A percentile compares a stretch with the other conserved stretches of the same genome.
phyloP scores from a whole-genome alignment of 495 filamentous ascomycete species.

The Penicillium malachiteum region DNA sequence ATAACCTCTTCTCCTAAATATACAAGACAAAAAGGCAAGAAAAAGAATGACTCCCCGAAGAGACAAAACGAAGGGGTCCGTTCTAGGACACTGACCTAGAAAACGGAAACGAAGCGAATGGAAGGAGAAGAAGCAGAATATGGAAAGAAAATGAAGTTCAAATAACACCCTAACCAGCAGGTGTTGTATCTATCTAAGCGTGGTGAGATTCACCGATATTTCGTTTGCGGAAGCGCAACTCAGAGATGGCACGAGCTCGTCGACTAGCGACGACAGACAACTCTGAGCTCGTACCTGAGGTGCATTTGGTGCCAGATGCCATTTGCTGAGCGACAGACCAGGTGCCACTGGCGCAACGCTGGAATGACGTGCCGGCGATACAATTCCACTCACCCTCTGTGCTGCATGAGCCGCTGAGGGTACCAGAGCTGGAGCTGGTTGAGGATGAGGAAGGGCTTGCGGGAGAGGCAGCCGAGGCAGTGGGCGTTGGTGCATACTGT shows the following conservation, averaged over 20 bases:
- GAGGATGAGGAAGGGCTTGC: slow-evolving; percentile 16
- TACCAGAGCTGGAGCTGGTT: slow-evolving; percentile 17
- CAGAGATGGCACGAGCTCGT: slow-evolving; percentile 30
- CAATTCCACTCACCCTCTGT: slow-evolving; percentile 61
- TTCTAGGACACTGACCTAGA: slow-evolving; percentile 5
- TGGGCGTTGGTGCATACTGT: slow-evolving; percentile 10
- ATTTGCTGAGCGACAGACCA: slow-evolving; percentile 56
- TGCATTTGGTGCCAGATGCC: slow-evolving; percentile 61
- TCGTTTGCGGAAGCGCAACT: slow-evolving; percentile 35
- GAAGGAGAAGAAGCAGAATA: slow-evolving; percentile 1
- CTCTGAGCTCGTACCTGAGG: slow-evolving; percentile 44
- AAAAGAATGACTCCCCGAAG: slow-evolving; percentile 17
- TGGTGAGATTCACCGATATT: slow-evolving; percentile 20
- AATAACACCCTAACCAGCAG: slow-evolving; percentile 22
- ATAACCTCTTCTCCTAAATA: slow-evolving; percentile 16
- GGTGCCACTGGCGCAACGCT: slow-evolving; percentile 60
- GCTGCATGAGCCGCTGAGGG: slow-evolving; percentile 39
- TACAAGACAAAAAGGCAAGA: slow-evolving; percentile 21
- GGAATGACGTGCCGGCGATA: slow-evolving; percentile 56
- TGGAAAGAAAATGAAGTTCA: slow-evolving; percentile 6
- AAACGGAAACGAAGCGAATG: slow-evolving; percentile 14
- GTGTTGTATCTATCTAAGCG: slow-evolving; percentile 18
- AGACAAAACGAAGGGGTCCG: slow-evolving; percentile 17
- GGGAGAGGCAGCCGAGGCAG: slow-evolving; percentile 9
- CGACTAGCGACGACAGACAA: slow-evolving; percentile 37